phyloP scores from a whole-genome alignment of 2,329 filamentous ascomycete genomes.

The Aspergillus candidus region DNA sequence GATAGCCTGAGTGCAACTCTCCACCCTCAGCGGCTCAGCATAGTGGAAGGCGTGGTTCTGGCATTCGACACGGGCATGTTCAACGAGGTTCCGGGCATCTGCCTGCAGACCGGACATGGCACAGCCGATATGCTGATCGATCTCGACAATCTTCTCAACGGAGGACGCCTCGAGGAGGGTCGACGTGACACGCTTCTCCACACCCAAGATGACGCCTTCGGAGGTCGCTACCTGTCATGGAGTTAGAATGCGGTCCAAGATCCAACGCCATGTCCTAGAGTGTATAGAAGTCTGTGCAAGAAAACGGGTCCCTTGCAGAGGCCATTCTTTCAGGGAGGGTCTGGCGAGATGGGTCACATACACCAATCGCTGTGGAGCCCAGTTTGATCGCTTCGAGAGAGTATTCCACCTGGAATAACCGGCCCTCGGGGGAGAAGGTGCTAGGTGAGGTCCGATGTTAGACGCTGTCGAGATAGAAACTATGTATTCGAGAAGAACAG shows the following conservation, averaged over 20 bases:
- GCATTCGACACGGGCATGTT: conserved; percentile 95
- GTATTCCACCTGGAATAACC: conserved; percentile 99
- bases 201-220: conserved; percentile 90
- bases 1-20: conserved; percentile 98
- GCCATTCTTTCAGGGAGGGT: neutral
- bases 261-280: no score
- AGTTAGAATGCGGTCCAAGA: conserved; percentile 12
- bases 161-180: conserved; percentile 95
- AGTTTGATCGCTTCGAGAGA: conserved; percentile 99
- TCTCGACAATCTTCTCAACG: conserved; percentile 99
- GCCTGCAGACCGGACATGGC: conserved; percentile 98
- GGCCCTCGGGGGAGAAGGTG: conserved; percentile 99
- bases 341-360: conserved; percentile 32
- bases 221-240: conserved; percentile 68
- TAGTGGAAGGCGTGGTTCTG: conserved; percentile 98
- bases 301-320: neutral
- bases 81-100: conserved; percentile 94
- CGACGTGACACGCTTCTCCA: conserved; percentile 98
- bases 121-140: conserved; percentile 97
- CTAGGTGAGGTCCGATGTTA: conserved; percentile 42
- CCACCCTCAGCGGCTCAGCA: conserved; percentile 86
- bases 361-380: conserved; percentile 94
- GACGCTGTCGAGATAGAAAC: conserved; percentile 9
- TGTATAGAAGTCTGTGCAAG: no score
- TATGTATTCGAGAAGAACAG: conserved; percentile 3